Evolutionary conservation across 176 grass and related monocot species (phyloP).

Genomic region (Tuctoria greenei): DNA sequence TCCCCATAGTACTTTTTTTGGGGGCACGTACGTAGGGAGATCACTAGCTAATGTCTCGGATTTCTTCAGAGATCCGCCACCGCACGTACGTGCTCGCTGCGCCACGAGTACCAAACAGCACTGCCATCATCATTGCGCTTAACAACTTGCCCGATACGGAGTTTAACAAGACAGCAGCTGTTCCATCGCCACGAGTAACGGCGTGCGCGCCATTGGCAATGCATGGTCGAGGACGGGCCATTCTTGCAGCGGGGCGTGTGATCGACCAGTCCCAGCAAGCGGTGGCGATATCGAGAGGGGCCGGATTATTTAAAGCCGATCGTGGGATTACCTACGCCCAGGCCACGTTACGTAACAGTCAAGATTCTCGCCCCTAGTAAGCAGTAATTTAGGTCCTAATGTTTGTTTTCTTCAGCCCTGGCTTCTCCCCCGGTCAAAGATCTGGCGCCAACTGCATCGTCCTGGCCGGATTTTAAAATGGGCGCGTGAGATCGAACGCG

Average conservation of each 20-base stretch:
- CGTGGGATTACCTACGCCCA: conserved; percentile 11
- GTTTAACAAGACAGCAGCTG: background rate
- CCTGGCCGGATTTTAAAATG: conserved; percentile 29
- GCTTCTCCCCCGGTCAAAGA: conserved; percentile 41
- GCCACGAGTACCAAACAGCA: background rate
- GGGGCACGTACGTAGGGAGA: conserved; percentile 15
- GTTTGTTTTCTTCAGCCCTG: background rate
- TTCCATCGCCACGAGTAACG: background rate
- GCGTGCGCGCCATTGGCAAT: background rate
- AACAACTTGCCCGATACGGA: conserved; percentile 21
- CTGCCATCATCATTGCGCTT: background rate
- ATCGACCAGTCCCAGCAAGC: background rate
- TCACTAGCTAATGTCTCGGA: conserved; percentile 35
- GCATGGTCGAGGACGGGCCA: background rate
- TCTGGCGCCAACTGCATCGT: conserved; percentile 36
- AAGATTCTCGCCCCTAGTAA: conserved; percentile 48
- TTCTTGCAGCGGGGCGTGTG: background rate
- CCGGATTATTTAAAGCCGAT: conserved; percentile 12
- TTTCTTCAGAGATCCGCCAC: conserved; percentile 4
- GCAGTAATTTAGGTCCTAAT: conserved; percentile 35
- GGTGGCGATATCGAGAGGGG: conserved; percentile 15
- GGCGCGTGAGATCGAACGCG: conserved; percentile 11
- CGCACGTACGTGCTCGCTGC: background rate
- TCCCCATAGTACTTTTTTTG: background rate
- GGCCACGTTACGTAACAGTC: conserved; percentile 54